phyloP scores from a whole-genome alignment of 2,329 filamentous ascomycete species.

The Pseudogymnoascus sp. region DNA sequence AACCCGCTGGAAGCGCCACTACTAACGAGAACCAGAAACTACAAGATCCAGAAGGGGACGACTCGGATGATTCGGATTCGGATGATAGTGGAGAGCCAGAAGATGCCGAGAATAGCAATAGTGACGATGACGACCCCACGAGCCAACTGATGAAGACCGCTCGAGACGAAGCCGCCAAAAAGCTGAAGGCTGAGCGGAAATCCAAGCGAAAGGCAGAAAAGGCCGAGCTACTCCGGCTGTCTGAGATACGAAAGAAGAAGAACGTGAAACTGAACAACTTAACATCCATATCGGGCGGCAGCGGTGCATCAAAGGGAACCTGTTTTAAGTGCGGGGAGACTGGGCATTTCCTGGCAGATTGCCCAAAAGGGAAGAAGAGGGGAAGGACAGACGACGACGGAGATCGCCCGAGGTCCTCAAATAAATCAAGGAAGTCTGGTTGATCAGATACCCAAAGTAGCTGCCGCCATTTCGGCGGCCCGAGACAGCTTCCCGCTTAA shows the following conservation, averaged over 20 bases:
- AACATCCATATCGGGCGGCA: conserved; percentile 49
- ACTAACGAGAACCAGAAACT: conserved; percentile 27
- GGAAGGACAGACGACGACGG: conserved; percentile 8
- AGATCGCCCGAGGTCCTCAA: conserved; percentile 5
- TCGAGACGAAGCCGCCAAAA: conserved; percentile 35
- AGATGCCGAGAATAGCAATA: conserved; percentile 24
- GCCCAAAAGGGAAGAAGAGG: conserved; percentile 34
- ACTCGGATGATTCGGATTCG: conserved; percentile 30
- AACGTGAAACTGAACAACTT: conserved; percentile 57
- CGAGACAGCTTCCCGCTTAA: background rate
- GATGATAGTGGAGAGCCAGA: conserved; percentile 23
- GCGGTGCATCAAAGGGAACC: conserved; percentile 26
- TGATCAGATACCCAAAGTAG: background rate
- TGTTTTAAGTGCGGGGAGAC: conserved; percentile 55
- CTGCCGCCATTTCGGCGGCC: background rate
- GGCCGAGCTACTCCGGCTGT: conserved; percentile 41
- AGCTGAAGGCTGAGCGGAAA: conserved; percentile 34
- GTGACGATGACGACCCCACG: conserved; percentile 31
- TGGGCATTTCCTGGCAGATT: conserved; percentile 52
- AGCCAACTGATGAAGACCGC: conserved; percentile 36
- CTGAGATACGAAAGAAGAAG: conserved; percentile 53
- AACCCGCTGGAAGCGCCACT: conserved; percentile 20
- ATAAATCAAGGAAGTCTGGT: conserved; percentile 1
- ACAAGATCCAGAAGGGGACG: conserved; percentile 28
- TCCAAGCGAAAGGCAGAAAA: conserved; percentile 40